A percentile compares a stretch with the other conserved stretches of the same genome.
Conservation (phyloP, 371 early-diverging fungal species). For the Conidiobolus incongruus region DNA sequence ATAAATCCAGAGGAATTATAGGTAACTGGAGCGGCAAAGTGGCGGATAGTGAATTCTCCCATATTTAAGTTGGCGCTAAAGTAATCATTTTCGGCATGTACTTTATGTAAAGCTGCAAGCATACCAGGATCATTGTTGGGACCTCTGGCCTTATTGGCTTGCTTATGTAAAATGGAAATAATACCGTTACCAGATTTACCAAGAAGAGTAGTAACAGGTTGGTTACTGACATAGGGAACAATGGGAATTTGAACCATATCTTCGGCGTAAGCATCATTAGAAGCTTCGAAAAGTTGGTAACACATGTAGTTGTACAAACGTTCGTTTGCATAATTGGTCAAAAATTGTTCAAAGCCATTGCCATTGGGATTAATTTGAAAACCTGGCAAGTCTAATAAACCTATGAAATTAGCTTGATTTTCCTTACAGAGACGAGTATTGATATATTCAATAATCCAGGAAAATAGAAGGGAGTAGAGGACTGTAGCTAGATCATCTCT, state of each 20-base stretch:
- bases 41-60: slow-evolving; percentile 24
- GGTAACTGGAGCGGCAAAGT: slow-evolving; percentile 43
- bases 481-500: slow-evolving; percentile 51
- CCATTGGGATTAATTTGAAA: slow-evolving; percentile 10
- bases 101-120: slow-evolving; percentile 12
- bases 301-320: slow-evolving; percentile 34
- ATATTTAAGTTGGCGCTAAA: slow-evolving; percentile 19
- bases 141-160: slow-evolving; percentile 13
- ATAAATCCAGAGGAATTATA: slow-evolving; percentile 55
- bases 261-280: slow-evolving; percentile 4
- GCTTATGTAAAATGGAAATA: no score
- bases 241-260: slow-evolving; percentile 16
- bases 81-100: slow-evolving; percentile 14
- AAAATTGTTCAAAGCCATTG: slow-evolving; percentile 41
- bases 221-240: slow-evolving; percentile 27
- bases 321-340: slow-evolving; percentile 61
- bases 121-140: slow-evolving; percentile 10
- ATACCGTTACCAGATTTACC: slow-evolving; percentile 21
- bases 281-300: slow-evolving; percentile 11
- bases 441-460: slow-evolving; percentile 74
- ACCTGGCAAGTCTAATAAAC: slow-evolving; percentile 44
- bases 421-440: slow-evolving; percentile 44
- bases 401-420: slow-evolving; percentile 42
- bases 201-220: slow-evolving; percentile 30
- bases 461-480: slow-evolving; percentile 60